phyloP scores from a whole-genome alignment of 148 eudicot species.

The Rhododendron griersonianum region DNA sequence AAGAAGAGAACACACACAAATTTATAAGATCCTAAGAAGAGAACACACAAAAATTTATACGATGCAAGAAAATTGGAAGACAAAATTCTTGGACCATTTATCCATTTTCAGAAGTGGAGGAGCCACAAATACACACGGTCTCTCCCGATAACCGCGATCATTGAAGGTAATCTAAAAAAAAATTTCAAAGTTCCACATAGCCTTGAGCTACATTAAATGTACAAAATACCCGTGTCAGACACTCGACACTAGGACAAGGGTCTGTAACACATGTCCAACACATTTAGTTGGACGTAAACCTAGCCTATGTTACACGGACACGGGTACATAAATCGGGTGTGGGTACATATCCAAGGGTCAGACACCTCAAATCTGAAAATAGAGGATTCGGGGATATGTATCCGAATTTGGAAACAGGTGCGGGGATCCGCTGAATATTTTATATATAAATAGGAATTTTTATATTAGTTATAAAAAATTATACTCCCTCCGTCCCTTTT shows the following conservation, averaged over 20 bases:
- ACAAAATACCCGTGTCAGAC: neutral
- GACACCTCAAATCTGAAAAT: too few relatives aligned
- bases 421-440: too few relatives aligned
- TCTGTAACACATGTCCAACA: neutral
- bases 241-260: neutral
- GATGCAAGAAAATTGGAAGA: neutral
- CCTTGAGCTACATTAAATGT: neutral
- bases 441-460: too few relatives aligned
- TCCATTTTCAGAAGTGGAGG: neutral
- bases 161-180: neutral
- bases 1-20: slow-evolving; percentile 4
- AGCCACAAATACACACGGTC: too few relatives aligned
- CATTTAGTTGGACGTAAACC: neutral
- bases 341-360: too few relatives aligned
- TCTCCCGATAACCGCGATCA: neutral
- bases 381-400: too few relatives aligned
- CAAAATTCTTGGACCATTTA: neutral
- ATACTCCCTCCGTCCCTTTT: too few relatives aligned
- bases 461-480: too few relatives aligned
- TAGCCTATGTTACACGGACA: too few relatives aligned
- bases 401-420: too few relatives aligned
- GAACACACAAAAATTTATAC: neutral
- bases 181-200: neutral
- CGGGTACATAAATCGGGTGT: too few relatives aligned
- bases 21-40: slow-evolving; percentile 28